Percentiles rank a stretch among this genome's conserved stretches.
Conservation (phyloP, 768 basidiomycete genomes). For the Epithele typhae region DNA sequence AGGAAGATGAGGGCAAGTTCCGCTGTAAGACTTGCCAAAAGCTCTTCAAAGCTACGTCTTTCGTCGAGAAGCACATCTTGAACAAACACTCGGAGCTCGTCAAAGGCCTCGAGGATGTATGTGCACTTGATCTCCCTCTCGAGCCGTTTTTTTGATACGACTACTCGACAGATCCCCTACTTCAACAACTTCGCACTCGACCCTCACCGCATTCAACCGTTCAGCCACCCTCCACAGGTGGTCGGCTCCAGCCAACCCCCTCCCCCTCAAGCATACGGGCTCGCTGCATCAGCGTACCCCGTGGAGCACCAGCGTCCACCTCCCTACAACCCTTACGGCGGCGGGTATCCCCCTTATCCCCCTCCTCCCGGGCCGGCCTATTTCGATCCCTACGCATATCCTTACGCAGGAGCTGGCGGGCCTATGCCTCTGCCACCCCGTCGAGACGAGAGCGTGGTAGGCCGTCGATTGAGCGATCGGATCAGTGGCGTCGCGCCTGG, state of each 20-base stretch:
- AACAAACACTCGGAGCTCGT: conserved; percentile 91
- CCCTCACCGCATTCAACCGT: conserved; percentile 87
- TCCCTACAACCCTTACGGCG: conserved; percentile 41
- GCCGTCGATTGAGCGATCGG: conserved; percentile 71
- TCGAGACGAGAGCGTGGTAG: conserved; percentile 54
- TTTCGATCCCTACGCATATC: conserved; percentile 45
- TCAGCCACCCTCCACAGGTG: conserved; percentile 69
- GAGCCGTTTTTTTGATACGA: neutral
- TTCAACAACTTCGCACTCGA: conserved; percentile 97
- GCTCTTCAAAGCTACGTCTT: conserved; percentile 94
- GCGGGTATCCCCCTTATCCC: conserved; percentile 34
- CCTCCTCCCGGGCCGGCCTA: conserved; percentile 18
- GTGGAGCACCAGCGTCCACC: conserved; percentile 32
- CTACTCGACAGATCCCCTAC: conserved; percentile 81
- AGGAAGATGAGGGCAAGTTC: conserved; percentile 96
- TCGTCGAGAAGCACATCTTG: conserved; percentile 95
- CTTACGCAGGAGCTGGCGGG: conserved; percentile 35
- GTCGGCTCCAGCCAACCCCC: conserved; percentile 67
- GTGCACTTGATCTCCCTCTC: conserved; percentile 16
- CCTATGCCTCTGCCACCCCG: conserved; percentile 38
- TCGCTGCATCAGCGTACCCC: conserved; percentile 51
- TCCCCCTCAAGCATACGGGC: conserved; percentile 82
- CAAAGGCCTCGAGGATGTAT: conserved; percentile 80
- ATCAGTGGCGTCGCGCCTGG: conserved; percentile 71
- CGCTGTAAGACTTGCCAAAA: conserved; percentile 96